A percentile compares a stretch with the other conserved stretches of the same genome.
These are phyloP conservation scores for Scheffersomyces parashehatae DNA, from an alignment of 1,139 yeast species.

Conservation along the genomic window DNA sequence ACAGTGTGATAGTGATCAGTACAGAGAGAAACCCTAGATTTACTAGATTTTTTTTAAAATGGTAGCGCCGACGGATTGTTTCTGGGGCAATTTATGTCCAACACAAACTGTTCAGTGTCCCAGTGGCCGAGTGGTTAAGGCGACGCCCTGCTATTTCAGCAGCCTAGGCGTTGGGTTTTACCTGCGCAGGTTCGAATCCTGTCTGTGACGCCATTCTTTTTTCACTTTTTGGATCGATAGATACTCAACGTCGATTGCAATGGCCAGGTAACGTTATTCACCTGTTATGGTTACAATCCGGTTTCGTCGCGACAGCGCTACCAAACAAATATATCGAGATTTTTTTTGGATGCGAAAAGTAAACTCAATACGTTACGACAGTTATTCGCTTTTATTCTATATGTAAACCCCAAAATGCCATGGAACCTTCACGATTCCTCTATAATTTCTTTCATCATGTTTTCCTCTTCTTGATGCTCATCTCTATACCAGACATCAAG, in stretches of 20 bases:
- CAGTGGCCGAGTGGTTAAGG: constrained; percentile 25
- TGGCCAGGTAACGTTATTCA: not conserved
- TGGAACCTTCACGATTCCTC: too few species aligned
- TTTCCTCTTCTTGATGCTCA: too few species aligned
- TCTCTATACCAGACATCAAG: constrained; percentile 10
- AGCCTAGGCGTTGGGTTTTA: constrained; percentile 44
- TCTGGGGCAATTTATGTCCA: not conserved
- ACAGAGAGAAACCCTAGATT: too few species aligned
- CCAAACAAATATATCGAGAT: not conserved
- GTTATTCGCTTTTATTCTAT: too few species aligned
- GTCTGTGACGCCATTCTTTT: constrained; percentile 48
- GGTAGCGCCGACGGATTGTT: not conserved
- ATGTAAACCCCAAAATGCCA: too few species aligned
- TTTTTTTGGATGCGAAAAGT: too few species aligned
- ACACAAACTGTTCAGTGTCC: constrained; percentile 1
- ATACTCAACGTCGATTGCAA: not conserved
- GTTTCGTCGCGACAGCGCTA: not conserved
- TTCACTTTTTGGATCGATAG: not conserved
- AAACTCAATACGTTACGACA: too few species aligned
- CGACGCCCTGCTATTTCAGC: constrained; percentile 21
- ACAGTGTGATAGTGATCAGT: too few species aligned
- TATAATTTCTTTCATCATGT: too few species aligned
- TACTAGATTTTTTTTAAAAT: not conserved
- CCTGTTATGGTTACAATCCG: not conserved
- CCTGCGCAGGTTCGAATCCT: constrained; percentile 69